Evolutionary conservation across 768 basidiomycete genomes (phyloP), one percentile per base, ranked within the genome.

Genomic region (Tephrocybe sp.): DNA sequence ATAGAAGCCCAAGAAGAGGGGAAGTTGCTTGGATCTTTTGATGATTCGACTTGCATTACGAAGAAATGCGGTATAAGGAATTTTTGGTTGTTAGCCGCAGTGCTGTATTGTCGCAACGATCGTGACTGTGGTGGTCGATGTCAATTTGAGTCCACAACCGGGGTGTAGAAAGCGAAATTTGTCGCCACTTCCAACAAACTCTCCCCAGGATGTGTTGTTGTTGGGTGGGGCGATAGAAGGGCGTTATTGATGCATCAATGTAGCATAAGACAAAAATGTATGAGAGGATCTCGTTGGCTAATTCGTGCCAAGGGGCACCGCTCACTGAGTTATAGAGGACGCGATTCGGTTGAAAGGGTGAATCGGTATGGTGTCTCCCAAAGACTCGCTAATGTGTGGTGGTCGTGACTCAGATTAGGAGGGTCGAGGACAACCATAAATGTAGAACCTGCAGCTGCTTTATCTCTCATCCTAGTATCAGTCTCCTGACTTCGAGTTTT

Each of bases 181-280:
- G 26, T 19, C 46, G 31, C 52, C 52, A 53, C 44, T 48, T 53
- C 5, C 32, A 34, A 18, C 46, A 53, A 8, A 53, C 47, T 4
- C 24, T 31, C 9, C 46, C 40, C 1, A 53, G 32, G 16, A 31
- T 31, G 34, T 40, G 44, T n/a, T 36, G 46, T 25, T 42, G 46
- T 25, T 44, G 22, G n/a, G 41, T 11, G 2, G 36, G 41, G 19
- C 22, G 6, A 21, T 36, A 38, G 4, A 34, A 19, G 3, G 35
- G 26, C n/a, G 34, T 24, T 2, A 53, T 34, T 15, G 5, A 9
- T 4, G 19, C 5, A 25, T 31, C 27, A 21, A 4, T 8, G 16
- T 41, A 53, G 40, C 46, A 53, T 13, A 37, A 36, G 13, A 52
- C 3, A 42, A 53, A 53, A 18, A 53, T 48, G 6, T 43, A 18